A percentile compares a stretch with the other conserved stretches of the same genome.
These are phyloP conservation scores for Fusarium sp. DNA, from an alignment of 2,329 filamentous ascomycete species.

Conservation along the genomic window DNA sequence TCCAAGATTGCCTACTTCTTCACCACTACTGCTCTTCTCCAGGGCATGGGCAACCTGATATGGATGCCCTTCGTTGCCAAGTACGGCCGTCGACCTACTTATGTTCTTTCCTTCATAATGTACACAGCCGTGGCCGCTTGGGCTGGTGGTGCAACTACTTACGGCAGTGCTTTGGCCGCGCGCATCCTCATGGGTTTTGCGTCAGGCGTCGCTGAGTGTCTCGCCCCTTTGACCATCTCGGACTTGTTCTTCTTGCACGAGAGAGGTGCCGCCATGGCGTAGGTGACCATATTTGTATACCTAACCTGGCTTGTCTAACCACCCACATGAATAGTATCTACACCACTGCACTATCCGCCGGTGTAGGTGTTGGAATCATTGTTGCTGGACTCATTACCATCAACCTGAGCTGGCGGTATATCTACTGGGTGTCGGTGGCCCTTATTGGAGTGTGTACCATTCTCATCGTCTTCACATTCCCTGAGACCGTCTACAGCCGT, in stretches of 20 bases:
- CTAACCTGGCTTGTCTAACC: fast-evolving
- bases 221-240: neutral
- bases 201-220: conserved; percentile 53
- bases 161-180: conserved; percentile 53
- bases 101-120: conserved; percentile 53
- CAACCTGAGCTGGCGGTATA: conserved; percentile 56
- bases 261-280: conserved; percentile 57
- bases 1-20: conserved; percentile 61
- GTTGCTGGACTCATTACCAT: conserved; percentile 59
- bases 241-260: conserved; percentile 42
- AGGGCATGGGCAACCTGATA: conserved; percentile 49
- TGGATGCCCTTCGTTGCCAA: conserved; percentile 58
- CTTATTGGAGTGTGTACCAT: conserved; percentile 58
- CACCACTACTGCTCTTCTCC: conserved; percentile 56
- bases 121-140: conserved; percentile 51
- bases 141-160: conserved; percentile 55
- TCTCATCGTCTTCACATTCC: conserved; percentile 61
- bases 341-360: conserved; percentile 54
- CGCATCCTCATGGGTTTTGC: conserved; percentile 62
- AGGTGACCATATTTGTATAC: neutral
- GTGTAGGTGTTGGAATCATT: conserved; percentile 53
- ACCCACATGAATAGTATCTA: conserved; percentile 32
- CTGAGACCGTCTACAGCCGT: conserved; percentile 50
- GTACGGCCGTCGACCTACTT: conserved; percentile 54
- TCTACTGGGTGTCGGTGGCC: conserved; percentile 60